Conservation (phyloP, 768 basidiomycete genomes). For the Russula sp. region DNA sequence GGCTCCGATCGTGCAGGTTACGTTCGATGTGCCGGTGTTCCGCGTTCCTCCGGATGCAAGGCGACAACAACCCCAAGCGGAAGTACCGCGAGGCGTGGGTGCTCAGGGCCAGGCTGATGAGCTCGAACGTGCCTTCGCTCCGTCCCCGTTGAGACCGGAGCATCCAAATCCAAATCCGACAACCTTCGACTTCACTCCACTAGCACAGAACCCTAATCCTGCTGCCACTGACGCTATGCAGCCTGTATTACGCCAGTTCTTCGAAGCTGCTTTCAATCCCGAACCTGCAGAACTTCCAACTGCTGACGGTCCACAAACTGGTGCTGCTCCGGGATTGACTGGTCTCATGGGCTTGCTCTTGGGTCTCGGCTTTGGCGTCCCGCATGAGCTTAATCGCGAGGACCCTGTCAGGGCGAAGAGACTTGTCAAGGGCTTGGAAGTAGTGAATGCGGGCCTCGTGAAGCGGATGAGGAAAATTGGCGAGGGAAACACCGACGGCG, state of each 20-base stretch:
- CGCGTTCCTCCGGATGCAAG: slow-evolving; percentile 9
- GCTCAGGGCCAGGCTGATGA: neutral
- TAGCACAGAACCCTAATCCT: neutral
- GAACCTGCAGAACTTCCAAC: neutral
- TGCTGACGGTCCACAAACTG: slow-evolving; percentile 1
- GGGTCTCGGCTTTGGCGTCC: slow-evolving; percentile 9
- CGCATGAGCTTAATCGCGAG: slow-evolving; percentile 37
- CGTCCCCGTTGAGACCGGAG: neutral
- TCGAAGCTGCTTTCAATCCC: slow-evolving; percentile 5
- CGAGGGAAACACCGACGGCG: slow-evolving; percentile 31
- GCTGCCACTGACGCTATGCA: neutral
- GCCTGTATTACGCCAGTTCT: slow-evolving; percentile 1
- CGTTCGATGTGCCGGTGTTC: slow-evolving; percentile 13
- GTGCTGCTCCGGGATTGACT: slow-evolving; percentile 12
- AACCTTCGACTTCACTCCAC: neutral
- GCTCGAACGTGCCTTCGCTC: neutral
- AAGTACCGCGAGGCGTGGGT: neutral
- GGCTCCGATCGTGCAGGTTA: slow-evolving; percentile 11
- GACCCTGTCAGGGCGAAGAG: slow-evolving; percentile 61
- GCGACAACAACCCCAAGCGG: slow-evolving; percentile 1
- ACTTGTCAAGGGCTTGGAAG: slow-evolving; percentile 56
- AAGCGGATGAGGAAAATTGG: slow-evolving; percentile 51
- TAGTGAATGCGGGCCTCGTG: slow-evolving; percentile 59
- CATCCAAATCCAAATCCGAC: neutral
- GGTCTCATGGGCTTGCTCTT: slow-evolving; percentile 15